Percentiles rank a stretch among this genome's conserved stretches.
Conservation (phyloP, 164 flowering plant species). For the Hamamelis virginiana region DNA sequence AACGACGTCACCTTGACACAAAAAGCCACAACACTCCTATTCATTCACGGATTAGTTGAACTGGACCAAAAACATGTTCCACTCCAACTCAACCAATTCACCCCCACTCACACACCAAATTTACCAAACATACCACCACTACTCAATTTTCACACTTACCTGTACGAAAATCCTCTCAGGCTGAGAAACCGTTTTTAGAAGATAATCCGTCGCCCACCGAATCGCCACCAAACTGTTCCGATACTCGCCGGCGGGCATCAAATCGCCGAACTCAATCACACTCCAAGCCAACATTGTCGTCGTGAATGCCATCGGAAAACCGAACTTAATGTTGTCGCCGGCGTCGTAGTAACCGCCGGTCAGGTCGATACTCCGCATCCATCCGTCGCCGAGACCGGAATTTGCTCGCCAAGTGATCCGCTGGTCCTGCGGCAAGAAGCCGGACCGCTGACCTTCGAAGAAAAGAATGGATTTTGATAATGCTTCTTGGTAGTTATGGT, state of each 20-base stretch:
- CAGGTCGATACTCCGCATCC: conserved; percentile 43
- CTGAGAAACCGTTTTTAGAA: conserved; percentile 78
- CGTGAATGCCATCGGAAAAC: conserved; percentile 94
- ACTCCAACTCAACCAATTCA: neutral
- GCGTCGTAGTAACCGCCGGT: conserved; percentile 97
- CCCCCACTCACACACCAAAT: neutral
- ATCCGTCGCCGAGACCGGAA: conserved; percentile 84
- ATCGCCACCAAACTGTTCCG: conserved; percentile 66
- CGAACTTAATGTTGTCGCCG: conserved; percentile 88
- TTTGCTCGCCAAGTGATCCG: conserved; percentile 63
- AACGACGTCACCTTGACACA: neutral
- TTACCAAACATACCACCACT: conserved; percentile 8
- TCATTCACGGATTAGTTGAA: conserved; percentile 1
- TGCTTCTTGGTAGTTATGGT: conserved; percentile 70
- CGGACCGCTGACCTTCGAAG: conserved; percentile 93
- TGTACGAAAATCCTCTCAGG: conserved; percentile 68
- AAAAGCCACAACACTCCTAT: neutral
- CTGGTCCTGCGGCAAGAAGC: conserved; percentile 67
- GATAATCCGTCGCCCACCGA: conserved; percentile 82
- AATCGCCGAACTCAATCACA: conserved; percentile 77
- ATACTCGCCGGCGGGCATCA: conserved; percentile 66
- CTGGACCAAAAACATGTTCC: neutral
- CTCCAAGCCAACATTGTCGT: conserved; percentile 93
- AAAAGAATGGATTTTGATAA: conserved; percentile 73
- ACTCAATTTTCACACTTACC: conserved; percentile 29